A percentile compares a stretch with the other conserved stretches of the same genome.
phyloP scores from a whole-genome alignment of 148 eudicot genomes.

The Bassia scoparia region DNA sequence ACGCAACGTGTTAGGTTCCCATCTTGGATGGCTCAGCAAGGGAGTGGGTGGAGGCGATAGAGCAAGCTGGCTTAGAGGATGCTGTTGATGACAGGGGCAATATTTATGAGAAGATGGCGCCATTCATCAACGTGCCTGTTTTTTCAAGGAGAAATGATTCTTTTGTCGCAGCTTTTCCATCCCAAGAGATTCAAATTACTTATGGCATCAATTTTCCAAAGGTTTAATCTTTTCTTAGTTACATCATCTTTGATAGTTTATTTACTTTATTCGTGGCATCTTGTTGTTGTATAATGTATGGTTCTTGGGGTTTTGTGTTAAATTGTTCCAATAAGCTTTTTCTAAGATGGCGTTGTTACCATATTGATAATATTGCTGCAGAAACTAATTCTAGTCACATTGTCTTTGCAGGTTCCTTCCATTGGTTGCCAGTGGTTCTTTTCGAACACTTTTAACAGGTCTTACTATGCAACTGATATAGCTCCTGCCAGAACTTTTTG shows the following conservation, averaged over 20 bases:
- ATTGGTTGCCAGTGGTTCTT: slow-evolving; percentile 93
- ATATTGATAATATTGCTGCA: neutral
- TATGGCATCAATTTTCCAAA: slow-evolving; percentile 76
- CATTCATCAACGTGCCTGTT: slow-evolving; percentile 59
- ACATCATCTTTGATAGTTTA: neutral
- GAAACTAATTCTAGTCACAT: slow-evolving; percentile 11
- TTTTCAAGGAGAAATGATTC: slow-evolving; percentile 64
- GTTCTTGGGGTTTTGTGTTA: neutral
- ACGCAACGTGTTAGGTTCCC: slow-evolving; percentile 52
- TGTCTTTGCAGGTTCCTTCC: slow-evolving; percentile 56
- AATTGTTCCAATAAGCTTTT: no score
- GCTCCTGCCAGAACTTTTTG: slow-evolving; percentile 93
- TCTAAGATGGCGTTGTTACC: no score
- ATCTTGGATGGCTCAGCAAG: slow-evolving; percentile 90
- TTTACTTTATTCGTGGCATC: neutral
- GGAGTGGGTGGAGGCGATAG: slow-evolving; percentile 81
- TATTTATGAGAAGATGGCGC: slow-evolving; percentile 60
- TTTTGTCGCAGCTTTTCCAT: slow-evolving; percentile 76
- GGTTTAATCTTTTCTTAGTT: slow-evolving; percentile 35
- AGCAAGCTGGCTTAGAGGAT: slow-evolving; percentile 55
- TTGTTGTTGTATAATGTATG: neutral
- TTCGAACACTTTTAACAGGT: slow-evolving; percentile 30
- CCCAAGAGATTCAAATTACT: slow-evolving; percentile 41
- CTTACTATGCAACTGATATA: slow-evolving; percentile 58
- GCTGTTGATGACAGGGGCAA: slow-evolving; percentile 54